Conservation (phyloP, 352 stramenopile genomes). For the Globisporangium abappressorium region DNA sequence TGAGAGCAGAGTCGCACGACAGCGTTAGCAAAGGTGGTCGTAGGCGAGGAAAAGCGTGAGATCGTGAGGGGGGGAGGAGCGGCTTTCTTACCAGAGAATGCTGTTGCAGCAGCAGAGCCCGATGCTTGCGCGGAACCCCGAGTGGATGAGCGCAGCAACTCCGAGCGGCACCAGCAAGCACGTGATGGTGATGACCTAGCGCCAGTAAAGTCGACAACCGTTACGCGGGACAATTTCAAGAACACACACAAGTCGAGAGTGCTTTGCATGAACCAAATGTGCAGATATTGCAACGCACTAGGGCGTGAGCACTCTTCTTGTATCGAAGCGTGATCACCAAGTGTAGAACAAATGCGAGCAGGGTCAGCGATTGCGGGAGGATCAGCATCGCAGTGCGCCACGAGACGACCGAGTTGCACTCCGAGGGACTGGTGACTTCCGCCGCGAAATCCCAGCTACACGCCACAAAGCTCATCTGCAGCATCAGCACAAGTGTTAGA, state of each 20-base stretch:
- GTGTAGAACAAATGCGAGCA: constrained; percentile 15
- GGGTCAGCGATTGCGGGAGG: constrained; percentile 15
- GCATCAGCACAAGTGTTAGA: not conserved
- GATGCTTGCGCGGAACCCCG: constrained; percentile 24
- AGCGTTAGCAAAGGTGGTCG: not conserved
- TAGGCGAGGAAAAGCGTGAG: not conserved
- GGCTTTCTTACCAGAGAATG: constrained; percentile 25
- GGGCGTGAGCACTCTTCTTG: not conserved
- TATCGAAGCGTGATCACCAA: constrained; percentile 3
- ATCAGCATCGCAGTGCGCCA: constrained; percentile 18
- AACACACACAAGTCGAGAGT: not conserved
- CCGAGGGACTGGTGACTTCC: constrained; percentile 7
- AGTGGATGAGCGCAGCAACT: constrained; percentile 20
- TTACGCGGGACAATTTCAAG: constrained; percentile 1
- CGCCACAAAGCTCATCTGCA: constrained; percentile 7
- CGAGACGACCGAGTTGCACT: not conserved
- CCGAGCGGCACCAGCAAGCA: constrained; percentile 15
- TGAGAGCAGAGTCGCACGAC: not conserved
- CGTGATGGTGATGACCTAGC: constrained; percentile 13
- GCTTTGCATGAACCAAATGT: not conserved
- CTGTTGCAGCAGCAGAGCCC: constrained; percentile 36
- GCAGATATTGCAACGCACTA: not conserved
- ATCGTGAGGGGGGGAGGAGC: not conserved
- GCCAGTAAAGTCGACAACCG: not conserved
- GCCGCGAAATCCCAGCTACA: constrained; percentile 19